phyloP scores from a whole-genome alignment of 306 rosid genomes.

The Quercus agrifolia region DNA sequence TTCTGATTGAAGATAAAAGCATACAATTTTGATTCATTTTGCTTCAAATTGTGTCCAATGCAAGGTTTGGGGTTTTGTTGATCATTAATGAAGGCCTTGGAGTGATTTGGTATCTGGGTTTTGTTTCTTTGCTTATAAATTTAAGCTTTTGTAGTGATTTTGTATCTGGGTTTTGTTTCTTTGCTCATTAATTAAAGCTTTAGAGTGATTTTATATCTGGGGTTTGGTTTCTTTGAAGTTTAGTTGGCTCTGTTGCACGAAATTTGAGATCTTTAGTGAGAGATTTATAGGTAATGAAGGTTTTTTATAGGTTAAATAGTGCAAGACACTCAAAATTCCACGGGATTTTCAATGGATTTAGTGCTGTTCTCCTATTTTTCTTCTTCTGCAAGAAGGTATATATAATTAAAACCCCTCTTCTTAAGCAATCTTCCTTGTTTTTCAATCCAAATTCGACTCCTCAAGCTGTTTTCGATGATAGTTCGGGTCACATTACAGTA shows the following conservation, averaged over 20 bases:
- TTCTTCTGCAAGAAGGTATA: slow-evolving; percentile 41
- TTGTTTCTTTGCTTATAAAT: too few species aligned
- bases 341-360: slow-evolving; percentile 37
- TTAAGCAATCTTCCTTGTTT: slow-evolving; percentile 35
- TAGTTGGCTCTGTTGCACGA: neutral
- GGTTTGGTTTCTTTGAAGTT: slow-evolving; percentile 12
- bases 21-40: neutral
- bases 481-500: slow-evolving; percentile 10
- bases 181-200: slow-evolving; percentile 23
- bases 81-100: too few species aligned
- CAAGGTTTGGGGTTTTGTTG: slow-evolving; percentile 24
- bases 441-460: slow-evolving; percentile 10
- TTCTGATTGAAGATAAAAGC: neutral
- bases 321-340: slow-evolving; percentile 22
- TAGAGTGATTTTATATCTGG: slow-evolving; percentile 15
- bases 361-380: slow-evolving; percentile 37
- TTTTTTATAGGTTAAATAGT: slow-evolving; percentile 26
- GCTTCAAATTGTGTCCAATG: slow-evolving; percentile 9
- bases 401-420: slow-evolving; percentile 37
- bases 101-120: too few species aligned
- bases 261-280: neutral
- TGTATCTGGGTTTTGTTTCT: slow-evolving; percentile 2
- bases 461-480: slow-evolving; percentile 18
- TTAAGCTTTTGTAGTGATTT: neutral
- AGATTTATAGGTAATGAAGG: slow-evolving; percentile 20